These are phyloP conservation scores for Amauroascus verrucosus DNA, from an alignment of 2,329 filamentous ascomycete genomes.

Conservation along the genomic window DNA sequence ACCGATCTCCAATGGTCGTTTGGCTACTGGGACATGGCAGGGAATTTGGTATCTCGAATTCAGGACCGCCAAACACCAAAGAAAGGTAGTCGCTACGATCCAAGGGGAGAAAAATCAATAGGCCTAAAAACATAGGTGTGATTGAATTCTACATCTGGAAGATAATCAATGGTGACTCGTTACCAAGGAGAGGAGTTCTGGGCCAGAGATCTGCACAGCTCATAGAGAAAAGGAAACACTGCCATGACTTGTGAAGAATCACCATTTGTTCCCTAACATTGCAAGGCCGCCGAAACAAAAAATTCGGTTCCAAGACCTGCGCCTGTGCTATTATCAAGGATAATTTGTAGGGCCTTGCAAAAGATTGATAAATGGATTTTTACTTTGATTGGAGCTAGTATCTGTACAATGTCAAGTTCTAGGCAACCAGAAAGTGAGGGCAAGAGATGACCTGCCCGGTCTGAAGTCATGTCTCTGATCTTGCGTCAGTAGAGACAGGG, in stretches of 20 bases:
- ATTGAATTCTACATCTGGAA: background rate
- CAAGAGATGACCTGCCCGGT: background rate
- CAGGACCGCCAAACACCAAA: slow-evolving; percentile 60
- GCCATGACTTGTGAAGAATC: background rate
- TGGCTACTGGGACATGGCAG: slow-evolving; percentile 55
- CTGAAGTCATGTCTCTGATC: background rate
- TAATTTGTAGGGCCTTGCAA: background rate
- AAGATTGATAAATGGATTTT: background rate
- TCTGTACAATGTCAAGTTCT: slow-evolving; percentile 5
- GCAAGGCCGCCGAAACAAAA: background rate
- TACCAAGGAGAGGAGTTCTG: background rate
- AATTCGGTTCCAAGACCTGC: background rate
- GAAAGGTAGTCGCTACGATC: slow-evolving; percentile 83
- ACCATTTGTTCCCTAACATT: background rate
- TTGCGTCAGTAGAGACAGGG: background rate
- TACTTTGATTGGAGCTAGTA: background rate
- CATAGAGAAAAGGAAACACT: background rate
- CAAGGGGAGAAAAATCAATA: slow-evolving; percentile 59
- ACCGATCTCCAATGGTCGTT: slow-evolving; percentile 74
- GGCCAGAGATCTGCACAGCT: background rate
- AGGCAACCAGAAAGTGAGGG: background rate
- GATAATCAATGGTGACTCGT: background rate
- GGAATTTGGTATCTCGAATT: slow-evolving; percentile 95
- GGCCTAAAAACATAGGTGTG: background rate
- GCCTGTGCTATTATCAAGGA: background rate